Base-by-base conservation (phyloP, 139 green algal species). In the Chlamydomonas asymmetrica region DNA sequence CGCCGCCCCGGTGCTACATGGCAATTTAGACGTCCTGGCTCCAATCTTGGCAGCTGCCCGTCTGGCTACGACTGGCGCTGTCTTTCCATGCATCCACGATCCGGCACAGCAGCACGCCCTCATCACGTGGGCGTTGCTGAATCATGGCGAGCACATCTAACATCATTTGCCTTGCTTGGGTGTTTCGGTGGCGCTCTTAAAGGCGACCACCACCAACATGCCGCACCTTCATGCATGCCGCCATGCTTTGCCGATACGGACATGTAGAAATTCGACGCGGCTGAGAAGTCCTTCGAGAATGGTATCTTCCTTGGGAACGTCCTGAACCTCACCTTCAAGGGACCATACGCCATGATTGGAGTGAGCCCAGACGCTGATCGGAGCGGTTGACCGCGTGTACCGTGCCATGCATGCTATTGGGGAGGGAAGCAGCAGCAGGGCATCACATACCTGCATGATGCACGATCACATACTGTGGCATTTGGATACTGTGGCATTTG, bases 301-400 rank as follows among this genome's bases (percentile, higher is more conserved):
- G 85, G 85, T 39, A 76, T 90, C 40, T 90, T 90, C 65, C 65
- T 90, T 3, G 81, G 81, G 5, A 59, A 63, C 18, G 38, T 86
- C 10, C 79, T 70, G 4, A 65, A 49, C 50, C 73, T 90, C 25
- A 87, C 79, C 0, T 87, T 90, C 79, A 83, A 82, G 50, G 84
- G 79, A 1, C 78, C 78, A 0, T 88, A 76, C 40, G 18, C 35
- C 4, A 70, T 82, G 59, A 65, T 70, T 1, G 75, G 66, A 67
- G 75, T 81, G 37, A 49, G 72, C 57, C 1, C n/a, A n/a, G n/a
- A n/a, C n/a, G n/a, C n/a, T n/a, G n/a, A n/a, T n/a, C n/a, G n/a
- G n/a, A n/a, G n/a, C n/a, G n/a, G n/a, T n/a, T n/a, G n/a, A n/a
- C n/a, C n/a, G n/a, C n/a, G n/a, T n/a, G n/a, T n/a, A n/a, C n/a